These are phyloP conservation scores for Apiotrichum montevideense DNA, from an alignment of 1,284 basidiomycete genomes.

Conservation along the genomic window DNA sequence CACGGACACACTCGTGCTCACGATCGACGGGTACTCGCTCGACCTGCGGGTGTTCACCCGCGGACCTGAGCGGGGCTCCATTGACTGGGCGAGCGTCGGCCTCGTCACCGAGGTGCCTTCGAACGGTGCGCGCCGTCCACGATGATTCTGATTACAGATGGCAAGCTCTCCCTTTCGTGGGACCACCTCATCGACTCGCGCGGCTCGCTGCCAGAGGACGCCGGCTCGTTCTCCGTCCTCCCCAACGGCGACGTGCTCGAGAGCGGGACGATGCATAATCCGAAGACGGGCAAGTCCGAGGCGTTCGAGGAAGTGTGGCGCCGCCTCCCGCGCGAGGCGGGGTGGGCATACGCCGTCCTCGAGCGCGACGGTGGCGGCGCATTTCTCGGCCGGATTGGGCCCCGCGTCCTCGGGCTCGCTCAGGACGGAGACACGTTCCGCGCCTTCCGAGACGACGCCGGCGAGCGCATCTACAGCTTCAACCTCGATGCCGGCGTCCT, in stretches of 20 bases:
- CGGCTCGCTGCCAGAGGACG: constrained; percentile 19
- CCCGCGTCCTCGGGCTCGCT: constrained; percentile 7
- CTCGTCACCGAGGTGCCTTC: constrained; percentile 8
- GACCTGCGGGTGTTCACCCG: constrained; percentile 28
- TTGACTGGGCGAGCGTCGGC: constrained; percentile 29
- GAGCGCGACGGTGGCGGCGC: constrained; percentile 9
- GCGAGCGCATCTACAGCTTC: constrained; percentile 7
- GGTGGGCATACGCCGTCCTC: constrained; percentile 17
- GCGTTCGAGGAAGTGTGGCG: constrained; percentile 35
- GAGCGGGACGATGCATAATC: constrained; percentile 33
- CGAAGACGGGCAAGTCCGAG: constrained; percentile 19
- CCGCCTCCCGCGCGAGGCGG: constrained; percentile 2
- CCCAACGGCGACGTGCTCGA: constrained; percentile 32
- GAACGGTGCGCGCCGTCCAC: neutral
- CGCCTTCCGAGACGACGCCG: constrained; percentile 9
- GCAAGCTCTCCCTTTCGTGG: constrained; percentile 25
- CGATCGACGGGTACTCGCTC: constrained; percentile 27
- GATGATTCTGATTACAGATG: constrained; percentile 5
- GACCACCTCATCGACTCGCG: constrained; percentile 29
- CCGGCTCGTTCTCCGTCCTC: constrained; percentile 25
- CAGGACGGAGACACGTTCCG: neutral
- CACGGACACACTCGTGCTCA: constrained; percentile 38
- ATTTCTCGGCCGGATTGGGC: constrained; percentile 12
- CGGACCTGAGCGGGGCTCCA: constrained; percentile 17
- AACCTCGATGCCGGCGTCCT: neutral